Evolutionary conservation across 1,139 yeast species (phyloP), one percentile per base, ranked within the genome.

Genomic region (Scheffersomyces titani): DNA sequence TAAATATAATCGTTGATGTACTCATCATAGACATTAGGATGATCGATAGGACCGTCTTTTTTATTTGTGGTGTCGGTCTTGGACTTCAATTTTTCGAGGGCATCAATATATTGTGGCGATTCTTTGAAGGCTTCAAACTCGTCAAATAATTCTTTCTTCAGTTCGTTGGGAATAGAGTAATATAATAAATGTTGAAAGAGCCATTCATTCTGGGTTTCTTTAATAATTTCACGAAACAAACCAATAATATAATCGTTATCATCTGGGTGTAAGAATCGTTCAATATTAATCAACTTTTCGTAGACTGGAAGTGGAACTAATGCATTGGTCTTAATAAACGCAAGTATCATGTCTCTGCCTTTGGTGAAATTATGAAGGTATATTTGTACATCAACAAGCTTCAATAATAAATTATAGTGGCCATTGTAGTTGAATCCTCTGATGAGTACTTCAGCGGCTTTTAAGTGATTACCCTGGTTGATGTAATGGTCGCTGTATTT

Each of bases 401-500:
- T 73, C 16, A 75, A 55, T 7, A 77, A 61, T 3, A 80, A 54
- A 24, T 65, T 64, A 51, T 65, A 57, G 50, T 71, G 61, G 53
- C 70, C 73, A 44, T 66, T 63, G 44, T 67, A 65, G 0, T 69
- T 62, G 2, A 72, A 63, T 1, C 80, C 82, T 57, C 70, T 68
- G n/a, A 67, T 59, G 11, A 85, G 61, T 0, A 80, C 57, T 20
- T 72, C 70, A 51, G 73, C 72, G 0, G 87, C 85, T 11, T 65
- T 61, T 16, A 70, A 70, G 19, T 70, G 58, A 21, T 75, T 63
- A 19, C 71, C 68, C 18, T 65, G 58, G 46, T 68, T 65, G 1
- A 83, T 63, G 52, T 74, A 72, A 61, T 71, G 83, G 62, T 90
- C 80, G 1, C 85, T 73, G 64, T 84, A 88, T 53, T 85, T 80